phyloP scores from a whole-genome alignment of 306 rosid genomes.

The Canavalia gladiata region DNA sequence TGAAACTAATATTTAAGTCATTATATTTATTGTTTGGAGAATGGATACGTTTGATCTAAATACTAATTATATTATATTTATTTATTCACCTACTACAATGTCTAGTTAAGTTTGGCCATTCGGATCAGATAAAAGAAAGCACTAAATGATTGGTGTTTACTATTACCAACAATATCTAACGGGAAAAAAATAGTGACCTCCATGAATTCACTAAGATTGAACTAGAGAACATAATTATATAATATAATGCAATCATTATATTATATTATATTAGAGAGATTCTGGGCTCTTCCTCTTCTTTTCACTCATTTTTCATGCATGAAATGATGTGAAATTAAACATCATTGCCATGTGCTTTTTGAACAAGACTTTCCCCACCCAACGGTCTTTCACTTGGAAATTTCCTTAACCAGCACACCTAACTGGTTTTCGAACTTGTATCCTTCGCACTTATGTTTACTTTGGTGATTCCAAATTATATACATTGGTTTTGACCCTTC shows the following conservation, averaged over 20 bases:
- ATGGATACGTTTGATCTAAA: too few relatives aligned
- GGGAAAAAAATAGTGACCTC: background rate
- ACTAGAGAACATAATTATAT: slow-evolving; percentile 14
- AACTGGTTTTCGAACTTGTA: too few relatives aligned
- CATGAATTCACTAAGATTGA: slow-evolving; percentile 19
- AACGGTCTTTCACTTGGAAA: background rate
- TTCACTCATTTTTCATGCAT: slow-evolving; percentile 34
- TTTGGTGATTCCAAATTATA: too few relatives aligned
- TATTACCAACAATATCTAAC: too few relatives aligned
- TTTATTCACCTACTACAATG: background rate
- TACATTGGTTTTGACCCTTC: background rate
- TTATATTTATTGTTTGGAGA: too few relatives aligned
- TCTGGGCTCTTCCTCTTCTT: background rate
- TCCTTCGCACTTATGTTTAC: too few relatives aligned
- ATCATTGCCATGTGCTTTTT: slow-evolving; percentile 39
- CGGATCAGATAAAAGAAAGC: background rate
- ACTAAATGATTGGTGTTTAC: background rate
- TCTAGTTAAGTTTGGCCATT: background rate
- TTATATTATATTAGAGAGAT: background rate
- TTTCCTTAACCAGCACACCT: background rate
- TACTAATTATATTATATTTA: background rate
- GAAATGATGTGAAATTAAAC: background rate
- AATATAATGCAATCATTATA: background rate
- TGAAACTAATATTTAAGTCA: too few relatives aligned
- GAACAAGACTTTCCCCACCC: slow-evolving; percentile 32